Conservation (phyloP, 2,329 filamentous ascomycete genomes). For the Aureobasidium uvarum region DNA sequence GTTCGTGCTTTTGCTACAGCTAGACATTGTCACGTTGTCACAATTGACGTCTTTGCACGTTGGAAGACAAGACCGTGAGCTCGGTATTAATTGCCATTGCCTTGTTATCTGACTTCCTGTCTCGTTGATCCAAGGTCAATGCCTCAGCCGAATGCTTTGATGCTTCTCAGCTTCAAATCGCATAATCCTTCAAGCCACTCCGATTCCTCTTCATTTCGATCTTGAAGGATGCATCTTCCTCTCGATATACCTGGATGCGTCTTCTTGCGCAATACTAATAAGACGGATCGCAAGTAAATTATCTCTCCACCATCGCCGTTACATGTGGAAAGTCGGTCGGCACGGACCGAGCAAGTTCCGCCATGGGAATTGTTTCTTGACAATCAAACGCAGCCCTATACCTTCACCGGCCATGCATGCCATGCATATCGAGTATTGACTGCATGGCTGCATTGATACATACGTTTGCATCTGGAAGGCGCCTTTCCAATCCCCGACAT, state of each 20-base stretch:
- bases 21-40: background rate
- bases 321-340: constrained; percentile 9
- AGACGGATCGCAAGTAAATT: constrained; percentile 11
- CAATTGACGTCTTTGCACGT: background rate
- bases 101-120: background rate
- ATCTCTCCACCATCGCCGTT: constrained; percentile 14
- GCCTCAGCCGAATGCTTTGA: background rate
- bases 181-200: constrained; percentile 18
- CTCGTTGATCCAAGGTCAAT: background rate
- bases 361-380: background rate
- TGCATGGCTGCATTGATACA: background rate
- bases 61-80: background rate
- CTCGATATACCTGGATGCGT: background rate
- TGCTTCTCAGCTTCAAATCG: background rate
- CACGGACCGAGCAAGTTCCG: constrained; percentile 16
- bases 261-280: constrained; percentile 7
- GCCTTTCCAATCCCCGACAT: background rate
- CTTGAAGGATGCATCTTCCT: background rate
- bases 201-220: constrained; percentile 9
- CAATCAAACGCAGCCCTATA: constrained; percentile 19
- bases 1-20: background rate
- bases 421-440: background rate
- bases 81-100: background rate
- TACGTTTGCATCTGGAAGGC: background rate
- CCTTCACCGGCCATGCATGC: constrained; percentile 4